phyloP scores from a whole-genome alignment of 1,139 yeast species.

The Magnusiomyces suaveolens region DNA sequence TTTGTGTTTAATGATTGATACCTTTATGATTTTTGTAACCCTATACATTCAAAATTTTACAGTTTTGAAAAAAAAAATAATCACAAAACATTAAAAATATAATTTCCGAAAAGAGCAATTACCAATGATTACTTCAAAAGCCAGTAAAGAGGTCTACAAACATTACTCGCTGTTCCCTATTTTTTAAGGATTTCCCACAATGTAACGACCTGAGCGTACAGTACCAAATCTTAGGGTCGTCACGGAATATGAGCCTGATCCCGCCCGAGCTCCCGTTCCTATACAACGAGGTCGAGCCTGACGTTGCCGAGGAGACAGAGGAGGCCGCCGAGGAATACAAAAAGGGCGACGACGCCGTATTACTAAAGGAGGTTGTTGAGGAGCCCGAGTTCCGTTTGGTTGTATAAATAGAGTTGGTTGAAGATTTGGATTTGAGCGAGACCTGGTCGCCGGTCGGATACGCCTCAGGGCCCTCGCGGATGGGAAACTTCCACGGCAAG shows the following conservation, averaged over 20 bases:
- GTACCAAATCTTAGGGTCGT: conserved; percentile 12
- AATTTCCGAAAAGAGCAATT: no score
- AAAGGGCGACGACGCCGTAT: no score
- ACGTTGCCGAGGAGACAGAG: not conserved
- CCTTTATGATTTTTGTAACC: not conserved
- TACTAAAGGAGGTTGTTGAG: not conserved
- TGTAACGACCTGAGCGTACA: conserved; percentile 8
- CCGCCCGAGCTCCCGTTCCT: not conserved
- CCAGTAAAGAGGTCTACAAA: not conserved
- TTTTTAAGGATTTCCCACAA: not conserved
- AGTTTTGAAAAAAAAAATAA: not conserved
- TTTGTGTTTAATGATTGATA: not conserved
- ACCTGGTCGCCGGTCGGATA: conserved; percentile 1
- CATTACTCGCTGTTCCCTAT: not conserved
- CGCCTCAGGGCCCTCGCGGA: conserved; percentile 7
- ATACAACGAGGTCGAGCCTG: not conserved
- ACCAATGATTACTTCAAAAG: no score
- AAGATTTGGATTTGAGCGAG: conserved; percentile 1
- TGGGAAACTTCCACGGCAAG: conserved; percentile 13
- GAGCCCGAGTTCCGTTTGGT: not conserved
- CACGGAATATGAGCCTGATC: conserved; percentile 9
- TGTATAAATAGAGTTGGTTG: not conserved
- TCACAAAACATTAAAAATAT: no score
- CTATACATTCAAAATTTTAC: not conserved
- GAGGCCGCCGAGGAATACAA: no score